Evolutionary conservation across 2,329 filamentous ascomycete genomes (phyloP), one percentile per base, ranked within the genome.

Genomic region (Aspergillus luchuensis): DNA sequence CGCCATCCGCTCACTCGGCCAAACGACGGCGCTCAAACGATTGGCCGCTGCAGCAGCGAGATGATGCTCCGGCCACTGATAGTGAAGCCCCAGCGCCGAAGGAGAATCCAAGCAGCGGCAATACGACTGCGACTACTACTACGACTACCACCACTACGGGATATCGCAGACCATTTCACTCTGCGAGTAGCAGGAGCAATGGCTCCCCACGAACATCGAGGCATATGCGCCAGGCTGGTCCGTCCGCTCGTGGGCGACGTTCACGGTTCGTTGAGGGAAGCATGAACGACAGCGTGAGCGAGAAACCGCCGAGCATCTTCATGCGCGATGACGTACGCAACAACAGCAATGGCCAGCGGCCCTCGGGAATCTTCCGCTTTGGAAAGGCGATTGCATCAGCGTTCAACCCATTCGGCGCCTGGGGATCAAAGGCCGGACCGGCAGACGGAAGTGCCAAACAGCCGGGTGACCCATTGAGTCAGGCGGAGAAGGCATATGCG

Each of bases 201-300:
- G 58, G 61, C n/a, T 68, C 65, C 2, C 61, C 66, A 10, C 62
- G 62, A 30, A 56, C 39, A 8, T 59, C 58, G n/a, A 57, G 61
- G 41, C 49, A 53, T 43, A 48, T n/a, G 17, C 65, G 58, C 2
- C 51, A 43, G 28, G 54, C 38, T 17, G 59, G 41, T 21, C 23
- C 25, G 17, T 68, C 61, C 62, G 58, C 77, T 61, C 72, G 78
- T 62, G 77, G 67, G 80, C 86, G 79, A 73, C 87, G 77, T 81
- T 96, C 84, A 70, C 89, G 78, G 57, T 89, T 89, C 66, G 76
- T 85, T 39, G 92, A 97, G 77, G 92, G 90, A 43, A 94, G 89
- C 70, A 94, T 97, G 91, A 91, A 89, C 71, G 91, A 96, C 75
- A 87, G 90, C 65, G 81, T 85, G 33, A 93, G 90, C 70, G 84